These are phyloP conservation scores for Peniophora sp. DNA, from an alignment of 1,284 basidiomycete genomes.

Conservation along the genomic window DNA sequence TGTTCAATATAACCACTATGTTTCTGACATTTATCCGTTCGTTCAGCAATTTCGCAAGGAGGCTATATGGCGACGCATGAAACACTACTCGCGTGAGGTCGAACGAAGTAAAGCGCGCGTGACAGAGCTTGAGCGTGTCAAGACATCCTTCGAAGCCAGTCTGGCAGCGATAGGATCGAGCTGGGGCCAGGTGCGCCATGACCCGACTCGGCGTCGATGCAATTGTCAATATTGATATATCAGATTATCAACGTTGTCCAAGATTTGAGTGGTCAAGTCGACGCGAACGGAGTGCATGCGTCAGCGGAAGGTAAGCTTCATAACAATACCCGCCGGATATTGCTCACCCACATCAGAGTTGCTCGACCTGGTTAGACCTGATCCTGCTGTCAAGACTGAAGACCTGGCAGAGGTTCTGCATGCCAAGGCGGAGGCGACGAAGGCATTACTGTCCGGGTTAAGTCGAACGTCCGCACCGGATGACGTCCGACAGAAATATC, in stretches of 20 bases:
- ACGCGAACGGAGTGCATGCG: not conserved
- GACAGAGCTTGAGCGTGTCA: conserved; percentile 66
- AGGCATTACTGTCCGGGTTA: conserved; percentile 39
- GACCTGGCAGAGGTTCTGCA: conserved; percentile 42
- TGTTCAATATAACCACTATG: not conserved
- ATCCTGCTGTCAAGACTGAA: not conserved
- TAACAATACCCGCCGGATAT: conserved; percentile 3
- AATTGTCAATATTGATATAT: not conserved
- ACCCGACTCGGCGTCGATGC: not conserved
- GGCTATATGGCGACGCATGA: conserved; percentile 89
- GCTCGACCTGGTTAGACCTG: not conserved
- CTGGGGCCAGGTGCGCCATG: conserved; percentile 71
- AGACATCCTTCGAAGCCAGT: conserved; percentile 69
- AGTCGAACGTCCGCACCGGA: conserved; percentile 22
- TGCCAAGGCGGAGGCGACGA: conserved; percentile 50
- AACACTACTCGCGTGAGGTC: conserved; percentile 79
- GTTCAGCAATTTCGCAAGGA: conserved; percentile 76
- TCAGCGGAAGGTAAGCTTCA: not conserved
- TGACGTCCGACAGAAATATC: conserved; percentile 35
- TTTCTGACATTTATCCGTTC: conserved; percentile 1
- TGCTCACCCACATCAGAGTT: conserved; percentile 7
- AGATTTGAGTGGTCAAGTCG: not conserved
- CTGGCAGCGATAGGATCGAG: conserved; percentile 81
- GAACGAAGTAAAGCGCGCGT: conserved; percentile 63
- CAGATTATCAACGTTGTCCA: not conserved